Percentiles rank a stretch among this genome's conserved stretches.
Conservation (phyloP, 208 protist species). For the Leishmania mexicana region DNA sequence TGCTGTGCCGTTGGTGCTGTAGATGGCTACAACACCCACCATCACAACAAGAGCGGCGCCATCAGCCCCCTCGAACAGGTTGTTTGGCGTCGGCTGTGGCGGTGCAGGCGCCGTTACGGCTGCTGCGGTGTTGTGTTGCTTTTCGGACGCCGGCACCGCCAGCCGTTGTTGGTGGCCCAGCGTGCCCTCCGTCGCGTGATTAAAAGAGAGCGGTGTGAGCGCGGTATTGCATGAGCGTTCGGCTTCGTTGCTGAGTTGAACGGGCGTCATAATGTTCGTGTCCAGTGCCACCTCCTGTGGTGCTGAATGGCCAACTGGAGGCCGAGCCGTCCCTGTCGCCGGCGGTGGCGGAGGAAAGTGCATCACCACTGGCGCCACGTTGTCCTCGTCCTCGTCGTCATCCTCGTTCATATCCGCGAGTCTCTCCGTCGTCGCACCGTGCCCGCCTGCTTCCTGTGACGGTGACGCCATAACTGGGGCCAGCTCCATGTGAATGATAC, state of each 20-base stretch:
- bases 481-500: slow-evolving; percentile 43
- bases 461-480: slow-evolving; percentile 12
- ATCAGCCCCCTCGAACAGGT: slow-evolving; percentile 52
- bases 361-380: background rate
- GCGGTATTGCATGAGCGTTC: background rate
- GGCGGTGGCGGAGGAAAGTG: background rate
- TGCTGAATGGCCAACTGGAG: background rate
- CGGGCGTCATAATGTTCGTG: background rate
- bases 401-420: slow-evolving; percentile 26
- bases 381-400: slow-evolving; percentile 10
- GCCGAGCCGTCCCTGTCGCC: background rate
- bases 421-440: slow-evolving; percentile 11
- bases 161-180: background rate
- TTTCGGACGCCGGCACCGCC: background rate
- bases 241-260: background rate
- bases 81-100: slow-evolving; percentile 16
- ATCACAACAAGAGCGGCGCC: slow-evolving; percentile 24
- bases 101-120: background rate
- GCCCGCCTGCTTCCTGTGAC: background rate
- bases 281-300: background rate
- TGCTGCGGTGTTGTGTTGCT: background rate
- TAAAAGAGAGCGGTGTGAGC: background rate
- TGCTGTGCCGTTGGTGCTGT: slow-evolving; percentile 16
- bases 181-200: background rate
- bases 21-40: slow-evolving; percentile 34